Evolutionary conservation across 805 yeast species (phyloP).

Genomic region (Schwanniomyces pseudopolymorphus): DNA sequence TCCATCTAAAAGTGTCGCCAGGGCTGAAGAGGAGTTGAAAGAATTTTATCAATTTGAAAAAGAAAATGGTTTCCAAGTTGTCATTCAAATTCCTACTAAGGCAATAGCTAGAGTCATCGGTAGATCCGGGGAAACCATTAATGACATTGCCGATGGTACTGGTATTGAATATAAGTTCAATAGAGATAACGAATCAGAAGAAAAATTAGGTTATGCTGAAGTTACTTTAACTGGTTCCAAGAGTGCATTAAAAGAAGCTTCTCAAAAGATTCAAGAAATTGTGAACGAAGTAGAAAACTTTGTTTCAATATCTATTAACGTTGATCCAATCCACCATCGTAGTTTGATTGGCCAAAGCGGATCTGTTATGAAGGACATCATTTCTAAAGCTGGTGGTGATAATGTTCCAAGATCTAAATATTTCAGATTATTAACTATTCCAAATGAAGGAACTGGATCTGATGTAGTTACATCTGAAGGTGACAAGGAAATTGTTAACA

Average conservation of each 20-base stretch:
- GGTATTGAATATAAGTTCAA: conserved; percentile 56
- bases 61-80: conserved; percentile 73
- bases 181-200: conserved; percentile 44
- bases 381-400: conserved; percentile 73
- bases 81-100: conserved; percentile 64
- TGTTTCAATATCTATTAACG: conserved; percentile 56
- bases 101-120: conserved; percentile 90
- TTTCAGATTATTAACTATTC: conserved; percentile 63
- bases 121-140: conserved; percentile 79
- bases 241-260: conserved; percentile 71
- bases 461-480: conserved; percentile 68
- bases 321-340: conserved; percentile 73
- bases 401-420: conserved; percentile 42
- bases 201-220: conserved; percentile 52
- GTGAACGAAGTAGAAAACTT: conserved; percentile 65
- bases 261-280: conserved; percentile 57
- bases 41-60: conserved; percentile 84
- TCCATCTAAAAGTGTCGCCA: conserved; percentile 84
- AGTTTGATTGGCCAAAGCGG: conserved; percentile 80
- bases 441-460: conserved; percentile 62
- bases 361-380: conserved; percentile 67
- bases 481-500: conserved; percentile 68
- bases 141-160: conserved; percentile 69
- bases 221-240: conserved; percentile 78
- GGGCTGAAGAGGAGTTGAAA: conserved; percentile 78